Evolutionary conservation across 257 asterid genomes (phyloP).

Genomic region (Apocynum venetum): DNA sequence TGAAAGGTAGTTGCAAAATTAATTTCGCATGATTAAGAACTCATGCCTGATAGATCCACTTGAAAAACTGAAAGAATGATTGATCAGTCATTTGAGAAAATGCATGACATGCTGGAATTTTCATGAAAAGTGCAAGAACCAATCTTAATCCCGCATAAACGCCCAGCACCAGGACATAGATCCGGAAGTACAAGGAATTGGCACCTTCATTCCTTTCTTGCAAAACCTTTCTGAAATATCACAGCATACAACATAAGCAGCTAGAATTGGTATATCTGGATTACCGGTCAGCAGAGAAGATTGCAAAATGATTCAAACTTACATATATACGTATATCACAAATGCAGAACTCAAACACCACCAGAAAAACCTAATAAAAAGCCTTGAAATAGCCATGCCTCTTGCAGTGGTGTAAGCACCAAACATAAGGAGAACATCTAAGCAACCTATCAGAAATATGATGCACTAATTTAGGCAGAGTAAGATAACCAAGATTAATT

Average conservation of each 20-base stretch:
- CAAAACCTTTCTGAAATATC: slow-evolving; percentile 65
- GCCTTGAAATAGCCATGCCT: slow-evolving; percentile 95
- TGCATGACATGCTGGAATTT: slow-evolving; percentile 75
- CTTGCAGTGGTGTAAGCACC: slow-evolving; percentile 95
- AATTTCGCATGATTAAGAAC: neutral
- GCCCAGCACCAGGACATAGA: slow-evolving; percentile 85
- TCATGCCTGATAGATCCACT: slow-evolving; percentile 96
- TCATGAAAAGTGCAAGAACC: slow-evolving; percentile 67
- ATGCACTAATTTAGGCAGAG: neutral
- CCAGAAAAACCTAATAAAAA: slow-evolving; percentile 92
- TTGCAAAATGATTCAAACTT: slow-evolving; percentile 31
- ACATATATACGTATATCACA: slow-evolving; percentile 72
- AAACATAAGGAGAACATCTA: slow-evolving; percentile 84
- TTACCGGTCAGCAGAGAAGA: neutral
- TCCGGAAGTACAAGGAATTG: slow-evolving; percentile 77
- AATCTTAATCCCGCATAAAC: slow-evolving; percentile 82
- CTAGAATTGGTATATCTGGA: slow-evolving; percentile 9
- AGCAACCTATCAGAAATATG: slow-evolving; percentile 46
- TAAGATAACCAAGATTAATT: neutral
- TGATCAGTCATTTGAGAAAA: slow-evolving; percentile 87
- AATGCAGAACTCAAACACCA: slow-evolving; percentile 67
- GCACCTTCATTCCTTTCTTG: slow-evolving; percentile 56
- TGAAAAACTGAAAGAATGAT: slow-evolving; percentile 94
- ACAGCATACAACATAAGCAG: slow-evolving; percentile 21
- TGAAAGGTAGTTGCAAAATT: neutral